Evolutionary conservation across 805 yeast species (phyloP).

Genomic region (Isabelozyma gotoi): DNA sequence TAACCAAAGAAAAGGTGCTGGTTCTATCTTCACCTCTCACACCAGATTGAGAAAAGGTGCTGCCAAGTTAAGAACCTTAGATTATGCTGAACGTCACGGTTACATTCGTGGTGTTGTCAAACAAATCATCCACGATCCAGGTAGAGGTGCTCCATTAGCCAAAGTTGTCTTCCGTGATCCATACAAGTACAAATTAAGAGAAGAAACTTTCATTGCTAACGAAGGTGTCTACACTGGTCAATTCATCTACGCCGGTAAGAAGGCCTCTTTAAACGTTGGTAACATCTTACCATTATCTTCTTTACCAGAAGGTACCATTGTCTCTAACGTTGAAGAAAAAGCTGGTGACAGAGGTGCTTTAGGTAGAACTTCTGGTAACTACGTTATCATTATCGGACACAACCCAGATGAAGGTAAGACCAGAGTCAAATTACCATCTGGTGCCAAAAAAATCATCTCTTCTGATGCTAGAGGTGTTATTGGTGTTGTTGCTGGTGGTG

Average conservation of each 20-base stretch:
- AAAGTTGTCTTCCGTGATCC: constrained; percentile 99
- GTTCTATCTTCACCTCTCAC: constrained; percentile 99
- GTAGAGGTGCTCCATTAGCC: constrained; percentile 99
- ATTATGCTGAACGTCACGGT: constrained; percentile 99
- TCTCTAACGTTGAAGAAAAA: constrained; percentile 97
- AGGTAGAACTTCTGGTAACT: constrained; percentile 99
- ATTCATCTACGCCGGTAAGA: constrained; percentile 98
- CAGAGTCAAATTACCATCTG: constrained; percentile 98
- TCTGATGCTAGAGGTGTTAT: constrained; percentile 99
- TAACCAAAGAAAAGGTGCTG: constrained; percentile 99
- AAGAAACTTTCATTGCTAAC: constrained; percentile 98
- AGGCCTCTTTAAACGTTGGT: constrained; percentile 95
- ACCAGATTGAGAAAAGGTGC: constrained; percentile 99
- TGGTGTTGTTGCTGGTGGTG: constrained; percentile 99
- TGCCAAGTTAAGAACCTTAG: constrained; percentile 99
- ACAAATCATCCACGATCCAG: constrained; percentile 98
- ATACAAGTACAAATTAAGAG: constrained; percentile 96
- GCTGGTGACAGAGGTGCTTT: constrained; percentile 99
- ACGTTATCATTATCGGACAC: constrained; percentile 98
- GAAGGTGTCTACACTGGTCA: constrained; percentile 99
- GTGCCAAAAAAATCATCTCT: constrained; percentile 95
- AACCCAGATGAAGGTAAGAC: constrained; percentile 99
- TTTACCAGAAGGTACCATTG: constrained; percentile 99
- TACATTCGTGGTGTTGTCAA: constrained; percentile 99
- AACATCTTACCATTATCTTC: constrained; percentile 96